Evolutionary conservation across 345 rosid species (phyloP), one percentile per base, ranked within the genome.

Genomic region (Euclidium syriacum): DNA sequence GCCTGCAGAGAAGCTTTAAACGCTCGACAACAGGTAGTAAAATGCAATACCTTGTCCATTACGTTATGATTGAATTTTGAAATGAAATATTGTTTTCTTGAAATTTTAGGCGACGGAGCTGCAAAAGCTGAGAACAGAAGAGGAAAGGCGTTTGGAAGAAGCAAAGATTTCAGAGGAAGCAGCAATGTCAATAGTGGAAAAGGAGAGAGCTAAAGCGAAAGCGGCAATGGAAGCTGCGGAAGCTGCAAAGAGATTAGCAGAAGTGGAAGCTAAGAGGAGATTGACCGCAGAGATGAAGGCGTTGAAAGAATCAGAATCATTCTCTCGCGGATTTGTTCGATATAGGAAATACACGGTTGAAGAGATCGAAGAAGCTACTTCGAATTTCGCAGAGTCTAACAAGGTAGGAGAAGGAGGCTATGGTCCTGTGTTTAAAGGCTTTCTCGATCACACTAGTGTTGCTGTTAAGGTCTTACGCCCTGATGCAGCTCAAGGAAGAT

Each of bases 361-460:
- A 36, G 99, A 87, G 52, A 80, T 94, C 19, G 96, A 94, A 77
- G 50, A 61, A 54, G 97, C 95, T 10, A 94, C 99, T 7, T 70
- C 80, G 1, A 54, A 19, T 74, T 90, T 94, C 16, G 32, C 75
- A 1, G 68, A 54, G 12, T 63, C 82, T 8, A 73, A 42, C 47
- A 94, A 84, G 63, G 83, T 94, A 7, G 97, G 99, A 11, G 99
- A 90, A 80, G 99, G 99, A 65, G 99, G 99, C 5, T 87, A 94
- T 63, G 99, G 99, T 14, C 99, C 99, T 14, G 99, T 94, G 12
- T 94, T 64, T 52, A 84, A 69, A 80, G 84, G 99, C 69, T 67
- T 54, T 62, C 90, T 94, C 39, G 97, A 90, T 75, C 95, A 90
- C 65, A 94, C 95, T 6, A 74, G 84, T 0, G 95, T 81, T 16